phyloP scores from a whole-genome alignment of 345 rosid species.

The Salix viminalis region DNA sequence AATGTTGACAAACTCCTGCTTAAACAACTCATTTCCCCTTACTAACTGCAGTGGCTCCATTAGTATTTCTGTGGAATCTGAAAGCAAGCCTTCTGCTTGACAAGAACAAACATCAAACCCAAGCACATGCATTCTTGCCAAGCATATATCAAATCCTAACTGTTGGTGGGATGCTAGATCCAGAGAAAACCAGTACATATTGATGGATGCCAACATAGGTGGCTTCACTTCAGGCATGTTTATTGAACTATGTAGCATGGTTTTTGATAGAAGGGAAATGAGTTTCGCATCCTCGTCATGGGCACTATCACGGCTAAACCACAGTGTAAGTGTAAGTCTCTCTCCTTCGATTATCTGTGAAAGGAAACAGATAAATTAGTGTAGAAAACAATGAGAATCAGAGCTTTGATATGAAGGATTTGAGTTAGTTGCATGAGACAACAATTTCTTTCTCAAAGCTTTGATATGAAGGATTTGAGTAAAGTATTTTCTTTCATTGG shows the following conservation, averaged over 20 bases:
- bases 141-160: constrained; percentile 60
- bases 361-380: constrained; percentile 10
- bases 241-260: constrained; percentile 8
- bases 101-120: constrained; percentile 52
- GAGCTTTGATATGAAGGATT: too few relatives aligned
- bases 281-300: constrained; percentile 86
- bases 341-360: constrained; percentile 71
- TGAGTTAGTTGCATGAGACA: too few relatives aligned
- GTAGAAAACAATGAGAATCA: background rate
- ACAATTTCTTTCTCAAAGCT: too few relatives aligned
- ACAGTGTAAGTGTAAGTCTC: constrained; percentile 78
- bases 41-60: constrained; percentile 52
- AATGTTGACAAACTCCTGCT: constrained; percentile 44
- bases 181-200: constrained; percentile 75
- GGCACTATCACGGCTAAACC: constrained; percentile 80
- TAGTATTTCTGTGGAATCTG: constrained; percentile 43
- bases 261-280: constrained; percentile 52
- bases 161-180: constrained; percentile 36
- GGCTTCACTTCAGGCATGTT: constrained; percentile 16
- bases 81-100: constrained; percentile 18
- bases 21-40: constrained; percentile 45
- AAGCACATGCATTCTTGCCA: constrained; percentile 56
- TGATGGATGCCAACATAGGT: constrained; percentile 64
- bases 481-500: too few relatives aligned
- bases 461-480: too few relatives aligned